A percentile compares a stretch with the other conserved stretches of the same genome.
Evolutionary conservation across 1,284 basidiomycete species (phyloP).

Genomic region (Leccinum subrobustum): DNA sequence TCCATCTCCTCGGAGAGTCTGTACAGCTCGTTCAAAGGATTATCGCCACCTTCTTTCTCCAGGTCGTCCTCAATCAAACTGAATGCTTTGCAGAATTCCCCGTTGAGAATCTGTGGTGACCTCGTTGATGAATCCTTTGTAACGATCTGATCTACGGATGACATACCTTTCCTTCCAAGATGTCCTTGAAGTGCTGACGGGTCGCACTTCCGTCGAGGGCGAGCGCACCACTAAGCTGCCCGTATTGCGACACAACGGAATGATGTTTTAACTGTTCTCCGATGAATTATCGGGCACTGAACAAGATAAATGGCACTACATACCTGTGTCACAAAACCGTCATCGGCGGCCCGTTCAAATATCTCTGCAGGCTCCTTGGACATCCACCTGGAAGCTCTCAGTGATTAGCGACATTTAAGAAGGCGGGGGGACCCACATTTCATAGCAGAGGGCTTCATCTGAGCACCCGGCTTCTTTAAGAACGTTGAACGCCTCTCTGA

Average conservation of each 20-base stretch:
- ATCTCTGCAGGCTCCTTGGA: constrained; percentile 72
- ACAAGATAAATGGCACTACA: not conserved
- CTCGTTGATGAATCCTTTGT: not conserved
- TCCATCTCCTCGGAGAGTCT: constrained; percentile 49
- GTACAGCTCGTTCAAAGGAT: constrained; percentile 58
- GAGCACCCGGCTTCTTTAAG: constrained; percentile 66
- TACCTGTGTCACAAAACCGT: constrained; percentile 60
- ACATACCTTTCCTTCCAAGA: constrained; percentile 54
- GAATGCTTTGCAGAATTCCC: constrained; percentile 58
- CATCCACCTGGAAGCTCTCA: constrained; percentile 55
- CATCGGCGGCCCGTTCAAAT: constrained; percentile 65
- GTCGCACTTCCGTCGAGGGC: constrained; percentile 50
- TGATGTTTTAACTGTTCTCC: constrained; percentile 54
- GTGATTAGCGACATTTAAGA: not conserved
- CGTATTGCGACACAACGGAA: constrained; percentile 60
- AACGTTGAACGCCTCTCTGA: constrained; percentile 60
- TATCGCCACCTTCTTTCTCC: constrained; percentile 56
- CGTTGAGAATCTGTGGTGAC: constrained; percentile 49
- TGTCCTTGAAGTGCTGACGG: constrained; percentile 56
- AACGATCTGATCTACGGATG: not conserved
- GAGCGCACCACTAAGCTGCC: constrained; percentile 58
- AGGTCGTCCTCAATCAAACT: constrained; percentile 54
- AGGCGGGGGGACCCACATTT: constrained; percentile 44
- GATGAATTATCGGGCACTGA: not conserved
- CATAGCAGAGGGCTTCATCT: constrained; percentile 65